Evolutionary conservation across 495 filamentous ascomycete genomes (phyloP).

Genomic region (Podospora didyma): DNA sequence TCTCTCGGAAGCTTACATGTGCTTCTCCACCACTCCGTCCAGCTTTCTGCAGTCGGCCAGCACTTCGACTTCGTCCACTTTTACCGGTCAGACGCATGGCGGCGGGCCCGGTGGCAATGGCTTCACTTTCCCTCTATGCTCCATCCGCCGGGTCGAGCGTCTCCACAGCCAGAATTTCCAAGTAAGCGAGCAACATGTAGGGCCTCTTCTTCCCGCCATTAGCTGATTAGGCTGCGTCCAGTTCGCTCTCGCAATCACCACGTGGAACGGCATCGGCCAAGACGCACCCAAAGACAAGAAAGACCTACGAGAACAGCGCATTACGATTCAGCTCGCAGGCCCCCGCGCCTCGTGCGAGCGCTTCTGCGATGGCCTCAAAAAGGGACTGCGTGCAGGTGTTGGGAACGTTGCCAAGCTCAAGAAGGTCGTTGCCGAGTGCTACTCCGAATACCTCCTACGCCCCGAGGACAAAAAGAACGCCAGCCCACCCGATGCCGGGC

Average conservation of each 20-base stretch:
- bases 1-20: conserved; percentile 88
- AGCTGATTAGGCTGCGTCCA: conserved; percentile 23
- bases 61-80: conserved; percentile 66
- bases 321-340: conserved; percentile 86
- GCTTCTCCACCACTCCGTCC: conserved; percentile 89
- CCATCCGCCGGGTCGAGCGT: conserved; percentile 85
- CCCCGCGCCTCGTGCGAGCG: conserved; percentile 85
- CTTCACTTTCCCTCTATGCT: conserved; percentile 91
- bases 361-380: conserved; percentile 94
- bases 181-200: conserved; percentile 25
- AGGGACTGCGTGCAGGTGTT: conserved; percentile 76
- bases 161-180: conserved; percentile 82
- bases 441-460: conserved; percentile 86
- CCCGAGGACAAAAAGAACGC: conserved; percentile 53
- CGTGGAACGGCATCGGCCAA: conserved; percentile 79
- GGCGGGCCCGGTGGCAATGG: conserved; percentile 93
- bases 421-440: conserved; percentile 73
- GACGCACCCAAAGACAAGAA: conserved; percentile 44
- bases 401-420: conserved; percentile 81
- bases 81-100: conserved; percentile 85
- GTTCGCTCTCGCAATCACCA: conserved; percentile 90
- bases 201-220: not conserved
- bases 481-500: conserved; percentile 77
- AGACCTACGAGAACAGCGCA: conserved; percentile 62
- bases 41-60: conserved; percentile 80